Percentiles rank a stretch among this genome's conserved stretches.
phyloP scores from a whole-genome alignment of 345 rosid genomes.

The Nasturtium officinale region DNA sequence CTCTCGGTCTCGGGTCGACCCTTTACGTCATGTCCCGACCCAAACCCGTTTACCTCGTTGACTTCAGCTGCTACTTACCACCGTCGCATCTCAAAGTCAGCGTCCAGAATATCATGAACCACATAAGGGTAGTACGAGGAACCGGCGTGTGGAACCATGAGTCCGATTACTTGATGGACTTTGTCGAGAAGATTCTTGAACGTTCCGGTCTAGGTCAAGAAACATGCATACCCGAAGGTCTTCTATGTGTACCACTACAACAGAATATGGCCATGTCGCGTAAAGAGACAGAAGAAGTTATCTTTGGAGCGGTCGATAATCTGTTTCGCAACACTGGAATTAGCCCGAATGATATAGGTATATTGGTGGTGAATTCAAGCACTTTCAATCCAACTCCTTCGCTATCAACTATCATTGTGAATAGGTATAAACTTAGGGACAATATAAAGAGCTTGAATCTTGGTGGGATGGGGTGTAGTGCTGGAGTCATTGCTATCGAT shows the following conservation, averaged over 20 bases:
- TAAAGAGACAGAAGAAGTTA: constrained; percentile 43
- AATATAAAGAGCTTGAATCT: constrained; percentile 40
- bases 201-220: constrained; percentile 47
- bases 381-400: constrained; percentile 47
- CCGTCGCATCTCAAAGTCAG: constrained; percentile 40
- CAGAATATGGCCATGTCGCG: constrained; percentile 32
- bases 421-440: constrained; percentile 39
- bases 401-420: constrained; percentile 28
- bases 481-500: constrained; percentile 44
- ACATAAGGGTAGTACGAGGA: constrained; percentile 28
- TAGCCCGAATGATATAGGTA: constrained; percentile 40
- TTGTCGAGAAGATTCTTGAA: constrained; percentile 41
- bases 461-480: constrained; percentile 47
- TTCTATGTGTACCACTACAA: constrained; percentile 29
- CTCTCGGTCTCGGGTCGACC: constrained; percentile 8
- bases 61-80: constrained; percentile 42
- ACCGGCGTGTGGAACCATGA: constrained; percentile 28
- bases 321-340: constrained; percentile 33
- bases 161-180: constrained; percentile 43
- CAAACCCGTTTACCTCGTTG: constrained; percentile 41
- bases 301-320: constrained; percentile 35
- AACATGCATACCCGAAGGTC: constrained; percentile 40
- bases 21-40: constrained; percentile 33
- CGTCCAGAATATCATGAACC: constrained; percentile 35
- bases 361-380: constrained; percentile 41